Evolutionary conservation across 192 early-diverging fungal species (phyloP), one percentile per base, ranked within the genome.

Genomic region (Entophlyctis luteolus): DNA sequence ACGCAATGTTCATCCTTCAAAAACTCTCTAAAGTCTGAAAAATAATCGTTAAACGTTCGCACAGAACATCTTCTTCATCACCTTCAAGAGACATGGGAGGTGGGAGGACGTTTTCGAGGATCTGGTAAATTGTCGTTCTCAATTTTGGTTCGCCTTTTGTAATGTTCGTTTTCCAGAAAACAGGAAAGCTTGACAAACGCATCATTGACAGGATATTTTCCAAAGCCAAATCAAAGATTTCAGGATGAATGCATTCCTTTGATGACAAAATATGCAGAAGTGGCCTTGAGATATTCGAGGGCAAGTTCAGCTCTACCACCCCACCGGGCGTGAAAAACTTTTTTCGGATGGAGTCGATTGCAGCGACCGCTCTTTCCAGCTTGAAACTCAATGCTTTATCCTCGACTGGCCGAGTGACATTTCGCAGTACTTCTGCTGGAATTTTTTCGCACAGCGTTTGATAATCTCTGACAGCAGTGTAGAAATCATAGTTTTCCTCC

Each of bases 251-350:
- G 48, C 67, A 58, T 3, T 37, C 32, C 16, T 49, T 57, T 23
- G 28, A 34, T 18, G 39, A 33, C n/a, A 71, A 31, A 8, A 70
- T 46, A 3, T 14, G 0, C 29, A 71, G n/a, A 33, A 75, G 34
- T 4, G 48, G 42, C 28, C 67, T 65, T 12, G 48, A 48, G 16
- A 71, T 71, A 36, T 45, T 57, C 18, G 69, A 23, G 3, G 74
- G 74, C 6, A 75, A 45, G 62, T 75, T 75, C 59, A 75, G 52
- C 38, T 75, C 74, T 20, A 38, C 57, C 22, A 47, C 56, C 2
- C 56, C n/a, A 20, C 65, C 62, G 4, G 33, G 22, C 16, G 47
- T 53, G 10, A 74, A 33, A 46, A 70, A 74, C 22, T 42, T 53
- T 29, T 56, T 33, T 27, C 63, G 35, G 28, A 74, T 46, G 3